Conservation (phyloP, 2,329 filamentous ascomycete species). For the Nemania abortiva region DNA sequence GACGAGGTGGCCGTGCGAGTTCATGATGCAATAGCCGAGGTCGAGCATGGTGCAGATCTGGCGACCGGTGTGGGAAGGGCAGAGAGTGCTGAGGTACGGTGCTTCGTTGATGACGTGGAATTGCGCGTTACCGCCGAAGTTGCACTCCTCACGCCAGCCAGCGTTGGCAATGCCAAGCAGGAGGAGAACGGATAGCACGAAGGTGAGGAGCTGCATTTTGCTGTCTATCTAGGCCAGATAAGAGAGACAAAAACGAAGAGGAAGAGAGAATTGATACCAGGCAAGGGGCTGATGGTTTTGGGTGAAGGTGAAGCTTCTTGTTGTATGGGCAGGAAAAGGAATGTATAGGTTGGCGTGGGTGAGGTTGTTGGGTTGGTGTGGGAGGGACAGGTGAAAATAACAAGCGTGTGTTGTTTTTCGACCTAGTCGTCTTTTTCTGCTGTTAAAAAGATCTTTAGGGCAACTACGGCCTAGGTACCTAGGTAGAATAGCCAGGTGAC, state of each 20-base stretch:
- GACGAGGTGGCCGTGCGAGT: constrained; percentile 33
- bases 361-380: background rate
- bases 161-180: constrained; percentile 16
- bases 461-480: too few relatives aligned
- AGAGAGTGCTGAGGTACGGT: constrained; percentile 37
- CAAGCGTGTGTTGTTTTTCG: too few relatives aligned
- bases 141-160: constrained; percentile 35
- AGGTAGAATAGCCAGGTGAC: too few relatives aligned
- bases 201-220: constrained; percentile 19
- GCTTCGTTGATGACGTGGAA: constrained; percentile 26
- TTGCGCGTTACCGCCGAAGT: constrained; percentile 26
- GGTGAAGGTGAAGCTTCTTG: background rate
- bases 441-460: too few relatives aligned
- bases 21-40: constrained; percentile 39
- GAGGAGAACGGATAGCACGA: background rate
- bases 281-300: background rate
- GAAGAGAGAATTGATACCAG: background rate
- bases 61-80: constrained; percentile 25
- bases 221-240: background rate
- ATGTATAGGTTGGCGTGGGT: background rate
- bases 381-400: background rate
- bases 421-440: too few relatives aligned
- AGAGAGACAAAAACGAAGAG: background rate
- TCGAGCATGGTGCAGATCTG: constrained; percentile 41
- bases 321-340: background rate